A percentile compares a stretch with the other conserved stretches of the same genome.
Conservation (phyloP, 2,329 filamentous ascomycete species). For the Neoscytalidium dimidiatum region DNA sequence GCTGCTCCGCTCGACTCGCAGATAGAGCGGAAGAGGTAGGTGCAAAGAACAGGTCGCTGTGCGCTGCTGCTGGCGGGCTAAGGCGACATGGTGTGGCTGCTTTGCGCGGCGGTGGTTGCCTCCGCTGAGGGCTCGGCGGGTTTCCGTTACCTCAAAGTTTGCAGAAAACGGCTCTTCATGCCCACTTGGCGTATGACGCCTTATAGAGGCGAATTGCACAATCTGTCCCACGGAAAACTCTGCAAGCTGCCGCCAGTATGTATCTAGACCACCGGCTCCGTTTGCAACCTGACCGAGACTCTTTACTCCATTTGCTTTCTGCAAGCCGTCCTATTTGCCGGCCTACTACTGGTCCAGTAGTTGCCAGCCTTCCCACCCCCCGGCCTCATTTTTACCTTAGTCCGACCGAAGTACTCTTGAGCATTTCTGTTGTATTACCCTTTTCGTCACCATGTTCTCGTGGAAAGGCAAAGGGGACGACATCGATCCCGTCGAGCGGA, state of each 20-base stretch:
- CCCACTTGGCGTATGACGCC: conserved; percentile 21
- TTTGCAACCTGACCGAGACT: neutral
- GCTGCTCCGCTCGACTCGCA: neutral
- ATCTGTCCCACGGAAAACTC: conserved; percentile 14
- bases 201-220: conserved; percentile 18
- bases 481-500: neutral
- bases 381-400: neutral
- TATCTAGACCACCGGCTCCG: conserved; percentile 15
- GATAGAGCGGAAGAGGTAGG: conserved; percentile 11
- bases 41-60: neutral
- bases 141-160: conserved; percentile 19
- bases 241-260: conserved; percentile 15
- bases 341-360: neutral
- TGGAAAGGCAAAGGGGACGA: conserved; percentile 10
- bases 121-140: neutral
- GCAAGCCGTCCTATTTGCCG: neutral
- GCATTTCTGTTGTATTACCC: neutral
- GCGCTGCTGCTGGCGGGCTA: neutral
- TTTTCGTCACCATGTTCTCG: conserved; percentile 16
- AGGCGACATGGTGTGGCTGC: conserved; percentile 14
- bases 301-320: neutral
- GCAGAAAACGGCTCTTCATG: conserved; percentile 3
- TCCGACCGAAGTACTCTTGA: neutral
- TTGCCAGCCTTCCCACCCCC: neutral
- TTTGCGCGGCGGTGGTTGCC: conserved; percentile 2